These are phyloP conservation scores for Dichomitus squalens DNA, from an alignment of 1,284 basidiomycete species.

Conservation along the genomic window DNA sequence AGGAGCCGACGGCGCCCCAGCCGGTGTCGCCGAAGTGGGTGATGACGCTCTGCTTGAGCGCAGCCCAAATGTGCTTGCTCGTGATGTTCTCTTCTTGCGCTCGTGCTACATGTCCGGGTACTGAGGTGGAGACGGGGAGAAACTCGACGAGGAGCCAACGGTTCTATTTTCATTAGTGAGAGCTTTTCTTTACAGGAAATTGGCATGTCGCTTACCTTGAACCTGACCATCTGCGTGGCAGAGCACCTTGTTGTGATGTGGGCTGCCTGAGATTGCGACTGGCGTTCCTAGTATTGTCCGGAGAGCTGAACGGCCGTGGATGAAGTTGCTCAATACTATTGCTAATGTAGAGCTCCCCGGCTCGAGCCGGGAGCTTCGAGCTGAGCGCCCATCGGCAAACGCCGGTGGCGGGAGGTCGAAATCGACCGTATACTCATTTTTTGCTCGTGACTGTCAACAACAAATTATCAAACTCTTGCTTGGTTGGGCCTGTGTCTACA, in stretches of 20 bases:
- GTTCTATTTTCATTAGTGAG: slow-evolving; percentile 57
- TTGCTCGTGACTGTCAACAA: not conserved
- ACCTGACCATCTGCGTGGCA: slow-evolving; percentile 51
- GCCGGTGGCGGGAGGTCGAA: not conserved
- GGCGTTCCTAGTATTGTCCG: too few relatives aligned
- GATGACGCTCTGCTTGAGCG: slow-evolving; percentile 71
- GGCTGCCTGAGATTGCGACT: too few relatives aligned
- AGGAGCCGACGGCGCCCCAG: slow-evolving; percentile 75
- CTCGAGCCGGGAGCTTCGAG: too few relatives aligned
- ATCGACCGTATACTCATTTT: not conserved
- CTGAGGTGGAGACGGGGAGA: slow-evolving; percentile 43
- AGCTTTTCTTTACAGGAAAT: not conserved
- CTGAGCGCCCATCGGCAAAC: not conserved
- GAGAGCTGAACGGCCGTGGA: too few relatives aligned
- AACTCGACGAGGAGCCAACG: slow-evolving; percentile 81
- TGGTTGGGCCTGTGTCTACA: too few relatives aligned
- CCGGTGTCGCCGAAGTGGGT: slow-evolving; percentile 77
- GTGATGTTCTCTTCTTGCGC: slow-evolving; percentile 24
- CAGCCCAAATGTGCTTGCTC: slow-evolving; percentile 63
- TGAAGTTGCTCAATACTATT: too few relatives aligned
- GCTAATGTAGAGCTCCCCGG: too few relatives aligned
- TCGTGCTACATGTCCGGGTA: slow-evolving; percentile 2
- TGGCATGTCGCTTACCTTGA: slow-evolving; percentile 47
- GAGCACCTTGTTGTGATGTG: too few relatives aligned
- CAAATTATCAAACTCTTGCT: not conserved